Base-by-base conservation (phyloP, 768 basidiomycete genomes). In the Suillus alpinus region DNA sequence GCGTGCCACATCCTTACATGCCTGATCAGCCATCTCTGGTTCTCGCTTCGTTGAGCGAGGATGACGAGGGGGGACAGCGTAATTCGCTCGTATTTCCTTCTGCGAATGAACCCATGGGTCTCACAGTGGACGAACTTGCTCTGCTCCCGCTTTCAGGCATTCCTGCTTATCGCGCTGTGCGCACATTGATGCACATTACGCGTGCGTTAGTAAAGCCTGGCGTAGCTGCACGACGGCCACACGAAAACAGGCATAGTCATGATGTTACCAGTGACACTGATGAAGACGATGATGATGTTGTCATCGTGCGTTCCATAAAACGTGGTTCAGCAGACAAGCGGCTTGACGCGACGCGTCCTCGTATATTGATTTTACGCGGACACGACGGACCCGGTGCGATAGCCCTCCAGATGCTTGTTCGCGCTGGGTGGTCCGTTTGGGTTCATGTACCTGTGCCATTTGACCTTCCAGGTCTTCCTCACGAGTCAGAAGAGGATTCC, bases 131-230 rank as follows among this genome's bases (percentile, higher is more conserved):
- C 59, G 89, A 94, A 69, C 83, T 95, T 16, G 88, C 94, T 1
- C 81, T 94, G 23, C 78, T 96, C 0, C 90, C 95, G 2, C 76
- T 93, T 2, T 84, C 85, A 49, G 94, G 90, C 3, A 77, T 96
- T 29, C 81, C 87, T n/a, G 92, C 94, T 0, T 86, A 92, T 67
- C 86, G 94, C 14, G 92, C 92, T 1, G 80, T 94, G 9, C 84
- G 89, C 47, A 88, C 89, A 0, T 84, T 89, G 62, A 75, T 80
- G 26, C 73, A 66, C 43, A 72, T 75, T 14, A 75, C 72, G 13
- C 62, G 63, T 41, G 59, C 61, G n/a, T 55, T 68, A 62, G 69
- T 67, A 6, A 68, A 59, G 55, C 58, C 64, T 52, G 34, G 23
- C 13, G 36, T 14, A 37, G 23, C 52, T 53, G 52, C 36, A 36